Evolutionary conservation across 2,329 filamentous ascomycete genomes (phyloP).

Genomic region (Colletotrichum shisoi): DNA sequence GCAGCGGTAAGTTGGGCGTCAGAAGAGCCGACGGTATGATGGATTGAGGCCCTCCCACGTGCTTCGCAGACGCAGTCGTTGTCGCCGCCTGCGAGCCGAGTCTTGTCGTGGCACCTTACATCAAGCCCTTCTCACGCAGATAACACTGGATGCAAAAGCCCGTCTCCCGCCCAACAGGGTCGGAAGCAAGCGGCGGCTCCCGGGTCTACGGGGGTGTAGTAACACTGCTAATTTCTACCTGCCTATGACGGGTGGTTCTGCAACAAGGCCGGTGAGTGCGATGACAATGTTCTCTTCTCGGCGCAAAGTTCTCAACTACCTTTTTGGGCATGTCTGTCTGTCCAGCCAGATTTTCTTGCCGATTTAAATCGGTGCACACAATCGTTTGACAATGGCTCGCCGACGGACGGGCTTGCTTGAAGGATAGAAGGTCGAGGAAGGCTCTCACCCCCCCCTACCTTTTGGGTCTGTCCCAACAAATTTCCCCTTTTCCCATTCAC

Average conservation of each 20-base stretch:
- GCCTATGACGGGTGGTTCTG: slow-evolving; percentile 25
- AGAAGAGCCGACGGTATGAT: background rate
- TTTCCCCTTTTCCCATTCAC: slow-evolving; percentile 24
- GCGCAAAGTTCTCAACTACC: slow-evolving; percentile 12
- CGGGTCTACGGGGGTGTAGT: slow-evolving; percentile 9
- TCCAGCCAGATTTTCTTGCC: background rate
- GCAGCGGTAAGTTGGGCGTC: background rate
- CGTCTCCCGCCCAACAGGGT: slow-evolving; percentile 35
- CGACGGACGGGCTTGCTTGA: background rate
- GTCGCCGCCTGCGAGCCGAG: slow-evolving; percentile 23
- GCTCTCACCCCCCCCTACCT: background rate
- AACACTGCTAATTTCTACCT: slow-evolving; percentile 2
- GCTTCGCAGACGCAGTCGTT: slow-evolving; percentile 17
- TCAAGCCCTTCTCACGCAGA: slow-evolving; percentile 29
- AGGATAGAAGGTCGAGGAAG: background rate
- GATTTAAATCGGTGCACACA: slow-evolving; percentile 13
- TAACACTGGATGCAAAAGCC: slow-evolving; percentile 18
- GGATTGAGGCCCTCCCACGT: slow-evolving; percentile 31
- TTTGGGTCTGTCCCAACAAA: slow-evolving; percentile 30
- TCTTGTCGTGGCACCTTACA: slow-evolving; percentile 38
- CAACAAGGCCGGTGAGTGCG: slow-evolving; percentile 7
- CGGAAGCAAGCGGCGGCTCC: slow-evolving; percentile 31
- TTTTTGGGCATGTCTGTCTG: background rate
- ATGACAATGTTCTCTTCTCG: background rate
- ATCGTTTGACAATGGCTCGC: slow-evolving; percentile 5